Evolutionary conservation across 441 rosid species (phyloP).

Genomic region (Adansonia rubrostipa): DNA sequence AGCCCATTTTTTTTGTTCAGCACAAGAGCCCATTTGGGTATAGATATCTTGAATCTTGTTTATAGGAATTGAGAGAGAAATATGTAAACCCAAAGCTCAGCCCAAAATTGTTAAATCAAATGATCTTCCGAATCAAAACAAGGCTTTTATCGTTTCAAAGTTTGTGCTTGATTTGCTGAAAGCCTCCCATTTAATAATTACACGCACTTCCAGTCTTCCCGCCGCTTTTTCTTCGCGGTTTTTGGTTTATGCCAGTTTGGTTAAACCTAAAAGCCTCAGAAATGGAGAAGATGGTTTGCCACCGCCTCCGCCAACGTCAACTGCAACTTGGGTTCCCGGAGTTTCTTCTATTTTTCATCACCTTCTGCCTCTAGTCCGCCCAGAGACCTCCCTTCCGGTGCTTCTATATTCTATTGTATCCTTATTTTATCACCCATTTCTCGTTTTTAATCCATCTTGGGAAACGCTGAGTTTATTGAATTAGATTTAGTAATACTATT

Average conservation of each 20-base stretch:
- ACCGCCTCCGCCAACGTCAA: slow-evolving; percentile 29
- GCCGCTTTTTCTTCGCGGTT: too few relatives aligned
- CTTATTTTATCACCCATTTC: not conserved
- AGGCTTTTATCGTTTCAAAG: too few relatives aligned
- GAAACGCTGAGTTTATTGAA: not conserved
- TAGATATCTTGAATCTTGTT: too few relatives aligned
- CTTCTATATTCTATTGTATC: slow-evolving; percentile 8
- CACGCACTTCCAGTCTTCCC: too few relatives aligned
- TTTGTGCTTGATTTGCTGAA: too few relatives aligned
- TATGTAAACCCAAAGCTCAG: not conserved
- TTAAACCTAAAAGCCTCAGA: not conserved
- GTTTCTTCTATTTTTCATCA: slow-evolving; percentile 42
- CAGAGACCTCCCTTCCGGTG: slow-evolving; percentile 44
- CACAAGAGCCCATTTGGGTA: too few relatives aligned
- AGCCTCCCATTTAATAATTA: too few relatives aligned
- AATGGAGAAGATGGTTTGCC: slow-evolving; percentile 50
- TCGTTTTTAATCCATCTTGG: not conserved
- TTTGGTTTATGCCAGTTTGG: slow-evolving; percentile 39
- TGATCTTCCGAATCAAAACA: not conserved
- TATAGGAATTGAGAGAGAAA: not conserved
- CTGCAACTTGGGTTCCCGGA: slow-evolving; percentile 45
- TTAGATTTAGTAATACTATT: not conserved
- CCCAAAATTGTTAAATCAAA: not conserved
- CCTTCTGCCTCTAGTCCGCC: slow-evolving; percentile 43
- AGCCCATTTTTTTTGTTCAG: too few relatives aligned